Conservation (phyloP, 1,139 yeast genomes). For the Arxiozyma slooffiae region DNA sequence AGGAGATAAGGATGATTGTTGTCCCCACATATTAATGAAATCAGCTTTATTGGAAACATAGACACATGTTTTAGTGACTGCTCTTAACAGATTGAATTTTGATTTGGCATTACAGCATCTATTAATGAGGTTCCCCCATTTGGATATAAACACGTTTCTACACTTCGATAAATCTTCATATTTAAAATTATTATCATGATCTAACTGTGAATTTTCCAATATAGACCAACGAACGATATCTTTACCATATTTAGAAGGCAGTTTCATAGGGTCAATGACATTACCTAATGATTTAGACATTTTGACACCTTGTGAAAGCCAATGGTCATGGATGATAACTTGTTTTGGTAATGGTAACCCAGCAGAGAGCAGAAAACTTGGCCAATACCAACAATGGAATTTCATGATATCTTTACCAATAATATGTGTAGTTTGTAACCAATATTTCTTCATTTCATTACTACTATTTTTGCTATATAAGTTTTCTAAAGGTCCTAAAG, state of each 20-base stretch:
- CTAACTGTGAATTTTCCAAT: constrained; percentile 64
- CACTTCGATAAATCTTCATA: constrained; percentile 47
- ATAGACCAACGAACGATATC: constrained; percentile 73
- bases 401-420: constrained; percentile 86
- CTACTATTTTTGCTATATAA: background rate
- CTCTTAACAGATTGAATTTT: constrained; percentile 49
- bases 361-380: constrained; percentile 81
- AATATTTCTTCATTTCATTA: constrained; percentile 7
- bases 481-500: constrained; percentile 49
- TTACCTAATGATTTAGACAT: constrained; percentile 93
- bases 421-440: constrained; percentile 51
- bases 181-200: constrained; percentile 69
- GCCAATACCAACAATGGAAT: constrained; percentile 93
- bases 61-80: constrained; percentile 25
- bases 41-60: background rate
- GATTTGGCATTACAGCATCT: constrained; percentile 52
- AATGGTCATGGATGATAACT: constrained; percentile 85
- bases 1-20: background rate
- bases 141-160: constrained; percentile 64
- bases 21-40: background rate
- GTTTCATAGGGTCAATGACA: constrained; percentile 81
- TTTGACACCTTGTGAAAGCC: constrained; percentile 82
- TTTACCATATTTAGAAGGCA: constrained; percentile 51
- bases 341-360: constrained; percentile 58
- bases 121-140: constrained; percentile 69